Base-by-base conservation (phyloP, 139 green algal genomes). In the Penium margaritaceum region DNA sequence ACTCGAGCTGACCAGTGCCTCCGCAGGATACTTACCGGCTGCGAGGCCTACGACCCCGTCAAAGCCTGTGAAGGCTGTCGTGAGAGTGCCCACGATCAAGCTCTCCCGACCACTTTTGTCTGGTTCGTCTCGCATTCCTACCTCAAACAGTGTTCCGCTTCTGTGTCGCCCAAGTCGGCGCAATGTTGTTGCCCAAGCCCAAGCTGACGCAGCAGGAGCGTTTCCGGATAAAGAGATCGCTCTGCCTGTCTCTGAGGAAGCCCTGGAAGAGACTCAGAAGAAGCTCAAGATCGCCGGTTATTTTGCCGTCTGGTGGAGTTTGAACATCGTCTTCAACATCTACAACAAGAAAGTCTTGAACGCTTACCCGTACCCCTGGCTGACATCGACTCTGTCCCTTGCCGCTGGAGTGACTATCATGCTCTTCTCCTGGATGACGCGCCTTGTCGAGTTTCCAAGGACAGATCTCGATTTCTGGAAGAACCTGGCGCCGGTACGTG, bases 311-410 rank as follows among this genome's bases (percentile, higher is more conserved):
- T 97, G 93, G 93, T 98, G 97, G 74, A 37, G 78, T 0, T 86
- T 90, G 71, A 98, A 98, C 84, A 94, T 96, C 68, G 88, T 89
- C 70, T 98, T 98, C 89, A 98, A 98, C 84, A 93, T 97, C 83
- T 96, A 63, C 54, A 75, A 67, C 35, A 63, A 78, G 61, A 75
- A 70, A 47, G 68, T 53, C 27, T 33, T 83, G n/a, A 81, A 83
- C 27, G 77, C 83, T 9, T 83, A 57, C 35, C 75, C 75, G 32
- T 80, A 30, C 33, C 76, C 76, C 17, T 81, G 75, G 75, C 70
- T 81, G 5, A 78, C 67, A n/a, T 80, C 73, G 6, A 80, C 47
- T 38, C 70, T 63, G 24, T 78, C 73, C 1, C 66, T 80, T 29
- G 73, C 53, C 15, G 73, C 73, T 38, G 73, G 73, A 67, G 47